These are phyloP conservation scores for Neurospora intermedia DNA, from an alignment of 495 filamentous ascomycete genomes.

Conservation along the genomic window DNA sequence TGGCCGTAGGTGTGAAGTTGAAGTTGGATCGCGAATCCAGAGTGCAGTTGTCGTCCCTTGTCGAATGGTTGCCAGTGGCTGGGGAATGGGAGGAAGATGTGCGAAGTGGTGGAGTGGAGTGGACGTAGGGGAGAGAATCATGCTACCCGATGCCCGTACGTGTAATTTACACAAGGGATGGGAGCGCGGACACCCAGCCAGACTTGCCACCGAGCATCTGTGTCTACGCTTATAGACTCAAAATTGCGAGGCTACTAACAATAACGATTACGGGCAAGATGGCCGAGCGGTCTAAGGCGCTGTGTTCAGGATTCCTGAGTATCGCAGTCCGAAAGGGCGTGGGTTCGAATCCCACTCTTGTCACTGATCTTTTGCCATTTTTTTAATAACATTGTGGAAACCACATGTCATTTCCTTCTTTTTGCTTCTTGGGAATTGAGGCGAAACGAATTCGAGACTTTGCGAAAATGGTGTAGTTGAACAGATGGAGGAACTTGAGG, in stretches of 20 bases:
- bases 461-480: not conserved
- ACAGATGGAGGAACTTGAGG: too few relatives aligned
- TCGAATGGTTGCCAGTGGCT: not conserved
- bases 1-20: not conserved
- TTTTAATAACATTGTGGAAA: not conserved
- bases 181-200: not conserved
- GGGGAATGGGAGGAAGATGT: not conserved
- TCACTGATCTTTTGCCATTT: not conserved
- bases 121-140: too few relatives aligned
- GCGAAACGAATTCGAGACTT: not conserved
- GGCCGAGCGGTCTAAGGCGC: not conserved
- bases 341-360: constrained; percentile 29
- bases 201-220: not conserved
- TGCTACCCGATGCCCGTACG: too few relatives aligned
- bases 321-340: constrained; percentile 23
- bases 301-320: not conserved
- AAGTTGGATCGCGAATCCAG: not conserved
- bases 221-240: not conserved
- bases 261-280: not conserved
- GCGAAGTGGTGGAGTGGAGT: too few relatives aligned
- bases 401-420: too few relatives aligned
- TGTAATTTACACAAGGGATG: too few relatives aligned
- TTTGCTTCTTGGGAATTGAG: not conserved
- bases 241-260: not conserved
- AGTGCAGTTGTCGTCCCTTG: not conserved